Conservation (phyloP, 176 grass and related monocot species). For the Urochloa ruziziensis region DNA sequence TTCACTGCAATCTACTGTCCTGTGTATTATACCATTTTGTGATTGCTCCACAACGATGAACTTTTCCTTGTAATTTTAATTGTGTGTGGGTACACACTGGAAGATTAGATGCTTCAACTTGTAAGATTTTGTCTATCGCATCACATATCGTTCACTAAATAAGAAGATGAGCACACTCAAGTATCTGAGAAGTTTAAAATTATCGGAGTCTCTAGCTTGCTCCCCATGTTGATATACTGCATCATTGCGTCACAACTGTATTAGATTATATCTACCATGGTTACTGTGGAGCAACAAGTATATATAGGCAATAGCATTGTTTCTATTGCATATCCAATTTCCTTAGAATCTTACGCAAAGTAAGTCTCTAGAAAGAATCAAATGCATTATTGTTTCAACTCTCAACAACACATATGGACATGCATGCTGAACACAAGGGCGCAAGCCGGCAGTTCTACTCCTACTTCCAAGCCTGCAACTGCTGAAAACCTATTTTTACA, state of each 20-base stretch:
- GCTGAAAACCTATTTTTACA: background rate
- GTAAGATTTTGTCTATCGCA: conserved; percentile 18
- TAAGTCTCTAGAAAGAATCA: background rate
- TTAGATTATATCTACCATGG: background rate
- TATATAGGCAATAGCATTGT: background rate
- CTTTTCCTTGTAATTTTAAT: conserved; percentile 20
- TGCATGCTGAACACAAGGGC: background rate
- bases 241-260: background rate
- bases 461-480: no score
- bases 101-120: conserved; percentile 43
- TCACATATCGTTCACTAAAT: background rate
- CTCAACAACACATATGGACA: background rate
- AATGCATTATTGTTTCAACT: background rate
- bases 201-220: background rate
- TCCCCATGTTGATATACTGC: background rate
- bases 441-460: background rate
- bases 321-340: background rate
- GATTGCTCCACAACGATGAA: conserved; percentile 12
- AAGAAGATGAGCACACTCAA: conserved; percentile 10
- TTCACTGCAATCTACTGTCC: conserved; percentile 10
- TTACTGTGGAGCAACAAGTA: background rate
- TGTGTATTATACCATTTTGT: conserved; percentile 1
- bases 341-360: background rate
- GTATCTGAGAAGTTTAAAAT: background rate
- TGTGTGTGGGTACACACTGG: conserved; percentile 4